phyloP scores from a whole-genome alignment of 371 early-diverging fungal genomes.

The Rhizomucor miehei region DNA sequence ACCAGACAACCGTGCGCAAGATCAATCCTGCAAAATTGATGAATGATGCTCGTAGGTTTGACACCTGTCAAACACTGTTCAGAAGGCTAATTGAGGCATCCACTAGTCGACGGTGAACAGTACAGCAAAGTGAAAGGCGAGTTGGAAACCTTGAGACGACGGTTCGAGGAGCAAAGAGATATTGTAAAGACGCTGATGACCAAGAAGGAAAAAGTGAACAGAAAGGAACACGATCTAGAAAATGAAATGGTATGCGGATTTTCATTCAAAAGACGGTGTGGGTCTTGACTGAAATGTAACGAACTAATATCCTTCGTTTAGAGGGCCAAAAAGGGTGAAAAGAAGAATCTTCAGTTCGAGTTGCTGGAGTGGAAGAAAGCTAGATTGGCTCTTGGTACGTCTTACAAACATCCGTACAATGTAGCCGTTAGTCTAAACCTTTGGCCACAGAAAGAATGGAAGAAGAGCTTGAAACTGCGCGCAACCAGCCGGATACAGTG shows the following conservation, averaged over 20 bases:
- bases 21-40: constrained; percentile 37
- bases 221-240: too few relatives aligned
- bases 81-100: too few relatives aligned
- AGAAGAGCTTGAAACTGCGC: constrained; percentile 5
- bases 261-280: too few relatives aligned
- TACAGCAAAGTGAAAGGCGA: not conserved
- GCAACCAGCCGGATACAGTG: not conserved
- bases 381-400: constrained; percentile 14
- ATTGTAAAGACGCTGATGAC: too few relatives aligned
- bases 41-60: constrained; percentile 41
- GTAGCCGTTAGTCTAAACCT: not conserved
- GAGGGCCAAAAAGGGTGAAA: constrained; percentile 21
- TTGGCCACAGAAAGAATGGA: constrained; percentile 1
- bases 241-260: too few relatives aligned
- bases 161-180: not conserved
- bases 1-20: constrained; percentile 36
- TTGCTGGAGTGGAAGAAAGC: constrained; percentile 9
- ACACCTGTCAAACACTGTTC: too few relatives aligned
- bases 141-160: not conserved
- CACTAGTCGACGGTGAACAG: not conserved
- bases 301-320: not conserved
- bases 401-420: not conserved
- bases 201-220: too few relatives aligned
- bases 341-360: constrained; percentile 16
- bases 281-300: too few relatives aligned